A percentile compares a stretch with the other conserved stretches of the same genome.
These are phyloP conservation scores for Lyophyllum atratum DNA, from an alignment of 768 basidiomycete genomes.

Conservation along the genomic window DNA sequence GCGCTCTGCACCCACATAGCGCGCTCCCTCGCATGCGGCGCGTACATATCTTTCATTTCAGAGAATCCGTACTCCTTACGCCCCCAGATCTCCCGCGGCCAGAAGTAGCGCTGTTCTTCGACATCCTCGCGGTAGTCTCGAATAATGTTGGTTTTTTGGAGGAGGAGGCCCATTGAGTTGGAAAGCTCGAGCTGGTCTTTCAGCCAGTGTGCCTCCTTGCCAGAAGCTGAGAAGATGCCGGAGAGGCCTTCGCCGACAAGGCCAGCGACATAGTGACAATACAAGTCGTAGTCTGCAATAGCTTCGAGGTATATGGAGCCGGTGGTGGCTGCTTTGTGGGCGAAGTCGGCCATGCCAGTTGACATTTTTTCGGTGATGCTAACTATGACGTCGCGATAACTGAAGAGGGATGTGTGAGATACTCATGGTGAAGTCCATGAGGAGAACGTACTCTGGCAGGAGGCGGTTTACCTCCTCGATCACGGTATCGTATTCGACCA, in stretches of 20 bases:
- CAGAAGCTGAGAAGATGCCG: conserved; percentile 82
- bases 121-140: conserved; percentile 94
- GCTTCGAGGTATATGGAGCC: conserved; percentile 72
- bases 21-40: conserved; percentile 55
- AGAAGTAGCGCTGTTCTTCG: conserved; percentile 84
- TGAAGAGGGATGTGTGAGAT: conserved; percentile 23
- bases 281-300: conserved; percentile 89
- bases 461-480: conserved; percentile 79
- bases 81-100: conserved; percentile 93
- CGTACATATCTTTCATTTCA: conserved; percentile 69
- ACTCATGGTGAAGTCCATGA: not conserved
- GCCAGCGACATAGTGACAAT: conserved; percentile 98
- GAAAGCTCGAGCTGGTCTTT: conserved; percentile 82
- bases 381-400: conserved; percentile 78
- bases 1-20: conserved; percentile 84
- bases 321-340: conserved; percentile 76
- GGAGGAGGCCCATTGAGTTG: conserved; percentile 92
- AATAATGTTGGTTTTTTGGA: conserved; percentile 98
- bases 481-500: conserved; percentile 81
- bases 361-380: conserved; percentile 89
- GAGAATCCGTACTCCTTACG: conserved; percentile 62
- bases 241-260: conserved; percentile 96
- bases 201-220: conserved; percentile 77
- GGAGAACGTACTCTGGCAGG: conserved; percentile 52
- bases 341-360: conserved; percentile 93